A percentile compares a stretch with the other conserved stretches of the same genome.
phyloP scores from a whole-genome alignment of 2,329 filamentous ascomycete genomes.

The Sarocladium oryzae region DNA sequence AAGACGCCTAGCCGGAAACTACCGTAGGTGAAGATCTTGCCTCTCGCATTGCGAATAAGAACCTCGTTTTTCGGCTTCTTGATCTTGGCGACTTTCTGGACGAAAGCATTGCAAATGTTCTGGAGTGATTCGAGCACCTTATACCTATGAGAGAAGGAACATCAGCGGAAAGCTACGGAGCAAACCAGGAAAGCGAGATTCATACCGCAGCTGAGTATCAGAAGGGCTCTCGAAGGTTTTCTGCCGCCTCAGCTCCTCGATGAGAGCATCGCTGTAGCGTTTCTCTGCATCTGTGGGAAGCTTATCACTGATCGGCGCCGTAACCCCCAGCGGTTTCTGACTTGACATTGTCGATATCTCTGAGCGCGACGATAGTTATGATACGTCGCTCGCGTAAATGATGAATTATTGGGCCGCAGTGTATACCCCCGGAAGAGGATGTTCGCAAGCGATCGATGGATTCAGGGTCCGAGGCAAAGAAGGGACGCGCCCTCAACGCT shows the following conservation, averaged over 20 bases:
- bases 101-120: slow-evolving; percentile 76
- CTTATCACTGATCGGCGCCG: slow-evolving; percentile 71
- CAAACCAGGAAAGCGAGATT: not conserved
- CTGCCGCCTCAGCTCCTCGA: slow-evolving; percentile 78
- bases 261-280: slow-evolving; percentile 68
- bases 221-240: slow-evolving; percentile 84
- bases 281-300: slow-evolving; percentile 74
- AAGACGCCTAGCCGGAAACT: slow-evolving; percentile 93
- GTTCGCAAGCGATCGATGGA: too few relatives aligned
- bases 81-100: slow-evolving; percentile 69
- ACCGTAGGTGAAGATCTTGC: slow-evolving; percentile 92
- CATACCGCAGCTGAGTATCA: slow-evolving; percentile 76
- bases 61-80: slow-evolving; percentile 67
- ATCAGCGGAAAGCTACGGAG: not conserved
- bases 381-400: too few relatives aligned
- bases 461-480: too few relatives aligned
- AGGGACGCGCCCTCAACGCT: slow-evolving; percentile 1
- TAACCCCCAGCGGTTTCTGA: slow-evolving; percentile 56
- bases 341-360: slow-evolving; percentile 23
- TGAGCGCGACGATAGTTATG: too few relatives aligned
- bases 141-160: slow-evolving; percentile 40
- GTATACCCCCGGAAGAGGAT: too few relatives aligned
- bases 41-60: slow-evolving; percentile 76
- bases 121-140: slow-evolving; percentile 72
- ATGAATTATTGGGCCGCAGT: too few relatives aligned